Base-by-base conservation (phyloP, 2,329 filamentous ascomycete species). In the Claviceps purpurea region DNA sequence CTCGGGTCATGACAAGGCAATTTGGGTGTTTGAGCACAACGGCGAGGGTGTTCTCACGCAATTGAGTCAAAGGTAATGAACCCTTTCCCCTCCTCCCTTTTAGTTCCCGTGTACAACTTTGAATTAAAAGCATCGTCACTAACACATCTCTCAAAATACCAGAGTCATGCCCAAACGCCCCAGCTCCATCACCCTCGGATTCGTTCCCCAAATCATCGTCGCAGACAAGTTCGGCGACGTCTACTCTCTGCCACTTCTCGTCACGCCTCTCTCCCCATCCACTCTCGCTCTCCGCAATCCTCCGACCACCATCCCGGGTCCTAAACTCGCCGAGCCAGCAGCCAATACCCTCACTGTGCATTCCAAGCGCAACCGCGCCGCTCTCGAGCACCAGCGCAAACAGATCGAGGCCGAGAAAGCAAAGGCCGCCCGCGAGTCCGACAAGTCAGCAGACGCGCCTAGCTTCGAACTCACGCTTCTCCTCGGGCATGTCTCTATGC, bases 191-290 rank as follows among this genome's bases (percentile, higher is more conserved):
- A 71, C 77, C 50, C 69, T 96, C 50, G 81, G 85, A 7, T 72
- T 79, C 41, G 84, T 90, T 63, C 74, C 76, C 44, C 86, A 82
- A 8, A 87, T 98, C 56, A 69, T 97, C 53, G 82, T 81, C 56
- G 91, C 82, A 50, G 93, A 98, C 73, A 98, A 98, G 68, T 97
- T 97, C 62, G 93, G 93, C 58, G 93, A 98, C 65, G 91, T 96
- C 55, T 97, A 95, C 69, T 79, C 87, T 11, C 70, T 98, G 7
- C 91, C 93, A 14, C 73, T 97, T 49, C 50, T 63, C 54, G 53
- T 56, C 47, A 61, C 58, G 39, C 61, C 57, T 38, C 53, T 52
- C 20, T 56, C 59, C 24, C 50, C 49, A 50, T 57, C 47, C 24
- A 43, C 43, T 37, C 51, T 43, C 46, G 50, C 43, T 46, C 57